Conservation (phyloP, 768 basidiomycete genomes). For the Collybia mongolica region DNA sequence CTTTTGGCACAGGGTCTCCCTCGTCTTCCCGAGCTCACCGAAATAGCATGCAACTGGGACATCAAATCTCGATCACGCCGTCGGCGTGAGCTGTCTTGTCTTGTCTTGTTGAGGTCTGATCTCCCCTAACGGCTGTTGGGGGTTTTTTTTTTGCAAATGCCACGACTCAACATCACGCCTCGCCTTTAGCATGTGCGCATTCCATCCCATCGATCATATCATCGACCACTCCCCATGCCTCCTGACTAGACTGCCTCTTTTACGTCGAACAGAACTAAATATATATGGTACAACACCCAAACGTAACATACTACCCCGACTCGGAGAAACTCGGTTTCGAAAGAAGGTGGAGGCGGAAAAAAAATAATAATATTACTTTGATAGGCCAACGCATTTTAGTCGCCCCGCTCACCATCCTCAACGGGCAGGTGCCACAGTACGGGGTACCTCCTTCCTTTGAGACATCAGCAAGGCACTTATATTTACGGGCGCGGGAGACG, state of each 20-base stretch:
- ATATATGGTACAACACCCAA: too few species aligned
- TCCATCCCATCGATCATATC: neutral
- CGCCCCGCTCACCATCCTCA: neutral
- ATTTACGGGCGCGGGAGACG: neutral
- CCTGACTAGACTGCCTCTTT: neutral
- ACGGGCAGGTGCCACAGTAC: neutral
- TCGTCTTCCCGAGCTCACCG: neutral
- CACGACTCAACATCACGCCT: too few species aligned
- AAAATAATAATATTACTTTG: too few species aligned
- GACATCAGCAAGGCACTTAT: neutral
- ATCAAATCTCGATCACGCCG: slow-evolving; percentile 5
- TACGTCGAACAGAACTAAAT: neutral
- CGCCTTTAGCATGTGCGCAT: neutral
- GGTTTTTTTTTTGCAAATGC: neutral
- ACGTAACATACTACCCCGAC: too few species aligned
- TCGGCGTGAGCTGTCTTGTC: neutral
- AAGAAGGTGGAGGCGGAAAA: too few species aligned
- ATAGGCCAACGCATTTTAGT: too few species aligned
- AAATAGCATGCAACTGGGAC: too few species aligned
- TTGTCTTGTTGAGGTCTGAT: too few species aligned
- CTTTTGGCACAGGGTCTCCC: neutral
- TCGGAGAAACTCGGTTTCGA: too few species aligned
- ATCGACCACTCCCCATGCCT: neutral
- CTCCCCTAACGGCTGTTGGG: too few species aligned
- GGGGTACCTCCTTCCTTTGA: neutral